phyloP scores from a whole-genome alignment of 768 basidiomycete genomes.

The Peribolospora kevripleyi region DNA sequence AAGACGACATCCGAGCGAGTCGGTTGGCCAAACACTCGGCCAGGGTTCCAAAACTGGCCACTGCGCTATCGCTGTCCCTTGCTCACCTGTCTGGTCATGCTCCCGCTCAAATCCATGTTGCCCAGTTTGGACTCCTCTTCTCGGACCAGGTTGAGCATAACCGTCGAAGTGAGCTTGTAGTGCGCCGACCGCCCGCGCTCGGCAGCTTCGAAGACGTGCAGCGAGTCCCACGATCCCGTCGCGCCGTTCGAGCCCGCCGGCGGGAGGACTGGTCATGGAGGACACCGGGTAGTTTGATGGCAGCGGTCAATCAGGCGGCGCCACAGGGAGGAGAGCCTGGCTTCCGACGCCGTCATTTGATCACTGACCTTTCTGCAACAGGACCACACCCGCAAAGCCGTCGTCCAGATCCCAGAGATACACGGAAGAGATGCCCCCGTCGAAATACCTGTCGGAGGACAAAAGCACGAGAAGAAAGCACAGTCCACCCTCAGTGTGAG shows the following conservation, averaged over 20 bases:
- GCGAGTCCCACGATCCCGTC: slow-evolving; percentile 86
- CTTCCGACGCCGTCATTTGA: background rate
- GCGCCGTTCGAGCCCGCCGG: slow-evolving; percentile 24
- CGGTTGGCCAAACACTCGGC: too few species aligned
- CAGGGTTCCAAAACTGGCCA: too few species aligned
- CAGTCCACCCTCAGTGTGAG: background rate
- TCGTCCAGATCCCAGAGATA: slow-evolving; percentile 98
- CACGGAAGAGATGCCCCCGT: slow-evolving; percentile 90
- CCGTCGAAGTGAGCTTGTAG: slow-evolving; percentile 89
- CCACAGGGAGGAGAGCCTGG: slow-evolving; percentile 18
- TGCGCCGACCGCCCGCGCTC: slow-evolving; percentile 73
- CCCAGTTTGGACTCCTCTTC: slow-evolving; percentile 31
- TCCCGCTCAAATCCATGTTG: slow-evolving; percentile 66
- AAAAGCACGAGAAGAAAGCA: background rate
- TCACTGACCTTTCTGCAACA: slow-evolving; percentile 69
- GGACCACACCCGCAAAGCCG: slow-evolving; percentile 85
- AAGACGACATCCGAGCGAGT: slow-evolving; percentile 13
- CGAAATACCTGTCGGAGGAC: slow-evolving; percentile 49
- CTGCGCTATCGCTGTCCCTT: too few species aligned
- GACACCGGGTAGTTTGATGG: background rate
- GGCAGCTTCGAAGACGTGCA: slow-evolving; percentile 88
- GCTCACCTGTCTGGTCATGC: slow-evolving; percentile 85
- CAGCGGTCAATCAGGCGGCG: slow-evolving; percentile 18
- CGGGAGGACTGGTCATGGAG: background rate
- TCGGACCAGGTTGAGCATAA: slow-evolving; percentile 67